Conservation (phyloP, 768 basidiomycete genomes). For the Hortiboletus campestris region DNA sequence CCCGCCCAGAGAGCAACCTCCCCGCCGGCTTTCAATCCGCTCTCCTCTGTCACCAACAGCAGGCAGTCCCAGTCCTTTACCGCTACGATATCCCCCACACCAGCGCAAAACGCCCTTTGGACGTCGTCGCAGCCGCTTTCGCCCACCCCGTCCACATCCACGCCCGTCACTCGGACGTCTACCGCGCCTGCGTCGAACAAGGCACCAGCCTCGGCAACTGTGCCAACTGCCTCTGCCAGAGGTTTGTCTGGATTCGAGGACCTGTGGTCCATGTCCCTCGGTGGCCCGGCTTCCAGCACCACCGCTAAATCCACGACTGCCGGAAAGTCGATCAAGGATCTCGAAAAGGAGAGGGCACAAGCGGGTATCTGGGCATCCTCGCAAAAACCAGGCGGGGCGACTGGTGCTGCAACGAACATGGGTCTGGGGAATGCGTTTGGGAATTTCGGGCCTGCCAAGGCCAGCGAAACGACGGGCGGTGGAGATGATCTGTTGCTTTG, state of each 20-base stretch:
- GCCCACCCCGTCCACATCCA: conserved; percentile 8
- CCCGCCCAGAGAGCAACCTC: conserved; percentile 15
- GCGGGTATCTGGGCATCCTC: conserved; percentile 70
- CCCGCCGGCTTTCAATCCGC: conserved; percentile 29
- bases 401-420: conserved; percentile 5
- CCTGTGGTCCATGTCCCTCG: conserved; percentile 82
- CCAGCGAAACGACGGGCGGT: conserved; percentile 22
- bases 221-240: conserved; percentile 32
- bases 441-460: conserved; percentile 30
- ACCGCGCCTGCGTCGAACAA: conserved; percentile 15
- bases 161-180: conserved; percentile 12
- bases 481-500: conserved; percentile 45
- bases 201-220: conserved; percentile 10
- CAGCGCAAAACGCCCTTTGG: conserved; percentile 24
- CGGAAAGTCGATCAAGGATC: conserved; percentile 81
- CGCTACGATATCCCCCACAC: conserved; percentile 16
- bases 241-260: conserved; percentile 76
- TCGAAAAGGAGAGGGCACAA: conserved; percentile 84
- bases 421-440: conserved; percentile 31
- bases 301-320: conserved; percentile 35
- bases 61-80: conserved; percentile 20
- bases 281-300: conserved; percentile 35
- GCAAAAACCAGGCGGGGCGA: conserved; percentile 23
- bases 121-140: conserved; percentile 29
- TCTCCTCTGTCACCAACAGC: conserved; percentile 29